Evolutionary conservation across 768 basidiomycete species (phyloP).

Genomic region (Coprinellus micaceus): DNA sequence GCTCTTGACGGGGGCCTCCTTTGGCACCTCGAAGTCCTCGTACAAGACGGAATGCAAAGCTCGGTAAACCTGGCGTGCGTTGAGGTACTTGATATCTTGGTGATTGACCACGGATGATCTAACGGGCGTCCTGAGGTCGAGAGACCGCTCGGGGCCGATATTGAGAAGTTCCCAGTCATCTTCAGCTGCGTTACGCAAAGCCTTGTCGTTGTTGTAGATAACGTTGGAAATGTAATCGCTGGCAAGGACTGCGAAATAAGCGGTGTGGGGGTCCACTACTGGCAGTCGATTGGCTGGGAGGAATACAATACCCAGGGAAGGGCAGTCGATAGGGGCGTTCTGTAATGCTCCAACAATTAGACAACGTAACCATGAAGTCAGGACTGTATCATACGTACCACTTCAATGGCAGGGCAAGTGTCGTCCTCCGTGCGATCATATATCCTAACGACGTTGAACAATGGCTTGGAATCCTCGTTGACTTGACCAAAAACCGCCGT

Average conservation of each 20-base stretch:
- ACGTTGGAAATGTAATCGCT: slow-evolving; percentile 15
- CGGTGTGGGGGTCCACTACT: slow-evolving; percentile 34
- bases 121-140: slow-evolving; percentile 32
- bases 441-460: slow-evolving; percentile 31
- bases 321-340: slow-evolving; percentile 37
- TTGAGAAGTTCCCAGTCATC: slow-evolving; percentile 42
- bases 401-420: slow-evolving; percentile 16
- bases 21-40: slow-evolving; percentile 37
- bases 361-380: slow-evolving; percentile 17
- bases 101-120: slow-evolving; percentile 43
- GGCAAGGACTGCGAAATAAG: slow-evolving; percentile 57
- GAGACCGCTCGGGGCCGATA: slow-evolving; percentile 38
- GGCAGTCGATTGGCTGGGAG: slow-evolving; percentile 47
- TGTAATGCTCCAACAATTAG: slow-evolving; percentile 25
- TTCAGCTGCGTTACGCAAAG: slow-evolving; percentile 30
- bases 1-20: slow-evolving; percentile 17
- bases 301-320: slow-evolving; percentile 67
- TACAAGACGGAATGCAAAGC: slow-evolving; percentile 36
- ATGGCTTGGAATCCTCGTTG: slow-evolving; percentile 21
- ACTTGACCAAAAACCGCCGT: slow-evolving; percentile 27
- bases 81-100: slow-evolving; percentile 41
- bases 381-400: slow-evolving; percentile 28
- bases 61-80: slow-evolving; percentile 43
- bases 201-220: slow-evolving; percentile 21
- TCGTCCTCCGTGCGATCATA: slow-evolving; percentile 35